These are phyloP conservation scores for Acacia pycnantha DNA, from an alignment of 331 rosid species.

Conservation along the genomic window DNA sequence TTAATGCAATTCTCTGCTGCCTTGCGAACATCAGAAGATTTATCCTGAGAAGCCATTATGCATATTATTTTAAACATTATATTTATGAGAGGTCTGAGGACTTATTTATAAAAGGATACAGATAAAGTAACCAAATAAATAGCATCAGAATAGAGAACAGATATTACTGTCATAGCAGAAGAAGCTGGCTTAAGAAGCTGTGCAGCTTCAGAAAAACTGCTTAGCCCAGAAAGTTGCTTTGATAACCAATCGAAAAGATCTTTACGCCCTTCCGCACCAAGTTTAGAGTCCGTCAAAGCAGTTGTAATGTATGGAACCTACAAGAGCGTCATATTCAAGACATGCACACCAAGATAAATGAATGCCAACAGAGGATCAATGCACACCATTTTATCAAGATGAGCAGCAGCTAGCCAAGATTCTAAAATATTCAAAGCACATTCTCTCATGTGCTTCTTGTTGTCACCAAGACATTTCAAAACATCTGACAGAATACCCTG, in stretches of 20 bases:
- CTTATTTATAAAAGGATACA: not conserved
- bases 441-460: slow-evolving; percentile 99
- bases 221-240: slow-evolving; percentile 74
- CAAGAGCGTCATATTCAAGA: slow-evolving; percentile 33
- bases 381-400: slow-evolving; percentile 94
- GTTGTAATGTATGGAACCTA: slow-evolving; percentile 80
- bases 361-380: slow-evolving; percentile 25
- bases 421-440: slow-evolving; percentile 76
- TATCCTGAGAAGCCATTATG: slow-evolving; percentile 61
- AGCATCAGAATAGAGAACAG: slow-evolving; percentile 6
- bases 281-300: slow-evolving; percentile 77
- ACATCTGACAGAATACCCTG: slow-evolving; percentile 89
- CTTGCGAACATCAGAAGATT: slow-evolving; percentile 98
- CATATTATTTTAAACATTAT: slow-evolving; percentile 21
- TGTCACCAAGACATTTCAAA: slow-evolving; percentile 91
- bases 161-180: slow-evolving; percentile 80
- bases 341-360: slow-evolving; percentile 15
- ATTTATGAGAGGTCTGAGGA: not conserved
- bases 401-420: slow-evolving; percentile 88
- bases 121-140: not conserved
- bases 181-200: slow-evolving; percentile 88
- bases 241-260: slow-evolving; percentile 97
- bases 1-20: slow-evolving; percentile 86
- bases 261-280: slow-evolving; percentile 96
- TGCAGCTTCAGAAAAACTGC: slow-evolving; percentile 78